Base-by-base conservation (phyloP, 192 early-diverging fungal species). In the Radiomyces spectabilis region DNA sequence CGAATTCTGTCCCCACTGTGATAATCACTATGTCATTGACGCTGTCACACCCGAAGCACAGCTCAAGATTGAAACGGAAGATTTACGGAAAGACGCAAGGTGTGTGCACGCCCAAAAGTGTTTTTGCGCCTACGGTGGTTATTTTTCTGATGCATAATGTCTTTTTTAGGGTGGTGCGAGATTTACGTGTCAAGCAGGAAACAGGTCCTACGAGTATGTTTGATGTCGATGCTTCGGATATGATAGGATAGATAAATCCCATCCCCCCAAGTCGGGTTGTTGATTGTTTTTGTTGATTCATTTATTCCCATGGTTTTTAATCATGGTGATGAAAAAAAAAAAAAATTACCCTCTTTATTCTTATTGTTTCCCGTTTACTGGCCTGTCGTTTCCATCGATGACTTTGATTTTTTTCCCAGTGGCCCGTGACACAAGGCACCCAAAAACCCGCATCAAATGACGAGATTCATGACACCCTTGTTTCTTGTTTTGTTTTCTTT, bases 1-100 rank as follows among this genome's bases (percentile, higher is more conserved):
- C 73, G 96, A 98, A 64, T 98, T 83, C 73, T 98, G 96, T 60
- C 96, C 96, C 30, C 85, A 95, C 59, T 98, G 96, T 75, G 96
- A 97, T 64, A 98, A 98, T 78, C 89, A 97, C 51, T 98, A 86
- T 57, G 85, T 98, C 40, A 61, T 98, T 35, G 93, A 94, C 19
- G 96, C 95, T 15, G 85, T 93, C 60, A 92, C 84, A 0, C 94
- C 94, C 2, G 73, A 80, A 35, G 84, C 92, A 58, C 86, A 74
- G 4, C 53, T 98, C 41, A 89, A 87, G 30, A 84, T 98, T 54
- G 95, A 98, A 70, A 93, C 93, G 29, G 93, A 92, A 22, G 95
- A 98, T 63, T 77, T 87, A 16, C 84, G 95, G 51, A 67, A 90
- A 53, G 82, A 87, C 48, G 68, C 66, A 47, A 77, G 81, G 65